These are phyloP conservation scores for Chlorociboria aeruginascens DNA, from an alignment of 495 filamentous ascomycete species.

Conservation along the genomic window DNA sequence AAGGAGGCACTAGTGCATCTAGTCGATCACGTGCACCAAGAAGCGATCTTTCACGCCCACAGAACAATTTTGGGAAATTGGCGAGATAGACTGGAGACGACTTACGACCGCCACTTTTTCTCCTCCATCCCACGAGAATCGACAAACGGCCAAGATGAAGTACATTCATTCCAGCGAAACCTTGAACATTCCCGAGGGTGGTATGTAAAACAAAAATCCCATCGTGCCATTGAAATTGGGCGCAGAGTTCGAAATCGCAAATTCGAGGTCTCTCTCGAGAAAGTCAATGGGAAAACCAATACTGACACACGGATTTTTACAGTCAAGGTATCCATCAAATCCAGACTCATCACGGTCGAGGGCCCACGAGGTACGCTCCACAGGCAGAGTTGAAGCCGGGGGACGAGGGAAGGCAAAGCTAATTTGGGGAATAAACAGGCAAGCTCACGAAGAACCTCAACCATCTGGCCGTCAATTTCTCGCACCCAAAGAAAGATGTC, in stretches of 20 bases:
- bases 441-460: slow-evolving; percentile 92
- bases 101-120: not conserved
- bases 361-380: slow-evolving; percentile 68
- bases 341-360: slow-evolving; percentile 88
- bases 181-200: slow-evolving; percentile 88
- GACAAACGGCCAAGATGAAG: slow-evolving; percentile 63
- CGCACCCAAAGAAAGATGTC: slow-evolving; percentile 60
- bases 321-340: slow-evolving; percentile 97
- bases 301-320: slow-evolving; percentile 27
- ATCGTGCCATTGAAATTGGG: not conserved
- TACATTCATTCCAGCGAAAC: slow-evolving; percentile 96
- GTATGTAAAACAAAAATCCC: slow-evolving; percentile 48
- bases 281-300: slow-evolving; percentile 23
- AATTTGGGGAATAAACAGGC: slow-evolving; percentile 38
- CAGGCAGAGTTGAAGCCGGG: not conserved
- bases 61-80: too few species aligned
- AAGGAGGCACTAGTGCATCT: too few species aligned
- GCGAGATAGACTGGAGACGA: too few species aligned
- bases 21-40: too few species aligned
- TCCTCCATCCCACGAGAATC: slow-evolving; percentile 16
- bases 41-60: too few species aligned
- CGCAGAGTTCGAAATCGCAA: not conserved
- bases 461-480: slow-evolving; percentile 93
- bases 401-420: slow-evolving; percentile 5
- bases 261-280: not conserved